phyloP scores from a whole-genome alignment of 1,139 yeast species.

The Sugiyamaella neomexicana region DNA sequence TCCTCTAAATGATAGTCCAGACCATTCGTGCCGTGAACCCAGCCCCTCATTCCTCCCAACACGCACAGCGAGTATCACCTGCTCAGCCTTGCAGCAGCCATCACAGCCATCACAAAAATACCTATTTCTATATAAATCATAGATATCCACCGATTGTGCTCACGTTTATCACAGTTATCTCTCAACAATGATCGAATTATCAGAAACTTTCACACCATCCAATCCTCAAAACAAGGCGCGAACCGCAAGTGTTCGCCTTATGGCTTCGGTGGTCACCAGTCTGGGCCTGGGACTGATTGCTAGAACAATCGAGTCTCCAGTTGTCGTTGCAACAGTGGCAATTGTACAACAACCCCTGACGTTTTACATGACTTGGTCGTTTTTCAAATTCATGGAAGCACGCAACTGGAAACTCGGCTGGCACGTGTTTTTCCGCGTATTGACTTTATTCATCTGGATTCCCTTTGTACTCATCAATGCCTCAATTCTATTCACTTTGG shows the following conservation, averaged over 20 bases:
- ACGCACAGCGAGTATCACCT: too few relatives aligned
- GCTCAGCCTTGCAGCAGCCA: too few relatives aligned
- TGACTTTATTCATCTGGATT: conserved; percentile 9
- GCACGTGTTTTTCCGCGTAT: conserved; percentile 8
- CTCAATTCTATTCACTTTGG: conserved; percentile 4
- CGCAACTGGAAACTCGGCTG: conserved; percentile 10
- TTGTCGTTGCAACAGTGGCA: neutral
- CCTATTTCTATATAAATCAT: too few relatives aligned
- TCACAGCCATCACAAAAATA: too few relatives aligned
- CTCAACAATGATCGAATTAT: neutral
- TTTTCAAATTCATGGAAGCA: conserved; percentile 11
- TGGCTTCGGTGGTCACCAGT: neutral
- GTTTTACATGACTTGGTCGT: conserved; percentile 1
- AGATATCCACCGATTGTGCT: too few relatives aligned
- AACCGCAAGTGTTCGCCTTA: neutral
- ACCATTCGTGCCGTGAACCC: too few relatives aligned
- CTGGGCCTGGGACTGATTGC: neutral
- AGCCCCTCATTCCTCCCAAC: too few relatives aligned
- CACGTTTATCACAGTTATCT: too few relatives aligned
- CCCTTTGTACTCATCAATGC: conserved; percentile 11
- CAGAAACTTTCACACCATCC: neutral
- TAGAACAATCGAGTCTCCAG: neutral
- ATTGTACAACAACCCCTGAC: conserved; percentile 10
- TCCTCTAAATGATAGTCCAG: too few relatives aligned
- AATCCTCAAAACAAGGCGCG: neutral